Evolutionary conservation across 2,329 filamentous ascomycete species (phyloP), one percentile per base, ranked within the genome.

Genomic region (Pseudopithomyces maydicus): DNA sequence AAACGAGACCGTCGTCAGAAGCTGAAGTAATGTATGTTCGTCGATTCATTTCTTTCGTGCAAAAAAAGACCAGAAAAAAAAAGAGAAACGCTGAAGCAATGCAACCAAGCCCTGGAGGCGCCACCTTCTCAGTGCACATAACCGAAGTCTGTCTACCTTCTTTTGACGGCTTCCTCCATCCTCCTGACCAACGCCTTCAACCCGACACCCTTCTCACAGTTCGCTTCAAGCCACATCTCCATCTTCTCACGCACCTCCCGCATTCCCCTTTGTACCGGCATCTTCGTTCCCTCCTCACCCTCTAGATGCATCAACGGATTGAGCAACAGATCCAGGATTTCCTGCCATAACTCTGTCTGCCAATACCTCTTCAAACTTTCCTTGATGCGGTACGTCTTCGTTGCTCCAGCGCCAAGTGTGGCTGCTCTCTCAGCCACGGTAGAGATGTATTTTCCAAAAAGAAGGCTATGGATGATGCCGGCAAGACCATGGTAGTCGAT

Each of bases 361-460:
- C 95, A 99, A 78, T 99, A 99, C 43, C 95, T 80, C 81, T 99
- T 99, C 58, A 98, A 78, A 14, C 82, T 85, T 77, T 97, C 94
- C 50, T 89, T 85, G 63, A 97, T 87, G 61, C 84, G 86, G 78
- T 97, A 98, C 46, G 83, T 87, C 71, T 90, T 88, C 1, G 83
- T 85, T 1, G 78, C 80, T 2, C 76, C 79, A 3, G 81, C 81
- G n/a, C 84, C 85, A 1, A 88, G 77, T 1, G 82, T 83, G 15
- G 82, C 83, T 15, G 71, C 71, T 38, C 76, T 74, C 54, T 79
- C 79, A 4, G 72, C 80, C 1, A 83, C 74, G 0, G 92, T 96
- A 72, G 97, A 91, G 68, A 99, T 95, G 77, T 98, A 98, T 71
- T 91, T 92, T 10, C 95, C 94, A 72, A 97, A 99, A 3, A 99